Conservation (phyloP, 805 yeast species). For the Yamadazyma tumulicola region DNA sequence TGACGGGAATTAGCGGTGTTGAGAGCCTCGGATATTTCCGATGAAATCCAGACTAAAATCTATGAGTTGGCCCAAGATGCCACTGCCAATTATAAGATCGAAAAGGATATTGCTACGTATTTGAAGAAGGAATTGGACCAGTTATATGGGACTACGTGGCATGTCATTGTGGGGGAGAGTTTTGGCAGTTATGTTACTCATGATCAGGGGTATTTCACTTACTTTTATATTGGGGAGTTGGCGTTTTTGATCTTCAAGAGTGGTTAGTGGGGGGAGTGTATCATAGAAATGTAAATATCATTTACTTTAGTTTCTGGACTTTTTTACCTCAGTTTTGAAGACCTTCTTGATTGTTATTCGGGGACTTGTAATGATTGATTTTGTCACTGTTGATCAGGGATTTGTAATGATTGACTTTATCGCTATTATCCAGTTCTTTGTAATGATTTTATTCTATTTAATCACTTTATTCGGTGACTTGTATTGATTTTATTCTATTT, state of each 20-base stretch:
- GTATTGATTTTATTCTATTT: too few species aligned
- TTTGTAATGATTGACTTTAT: too few species aligned
- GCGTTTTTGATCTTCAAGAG: slow-evolving; percentile 73
- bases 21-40: slow-evolving; percentile 44
- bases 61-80: slow-evolving; percentile 47
- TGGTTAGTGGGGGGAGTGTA: too few species aligned
- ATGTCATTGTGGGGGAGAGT: slow-evolving; percentile 73
- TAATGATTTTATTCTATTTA: too few species aligned
- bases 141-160: slow-evolving; percentile 71
- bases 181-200: slow-evolving; percentile 81
- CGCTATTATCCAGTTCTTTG: too few species aligned
- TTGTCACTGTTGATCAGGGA: too few species aligned
- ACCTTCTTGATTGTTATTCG: too few species aligned
- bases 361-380: too few species aligned
- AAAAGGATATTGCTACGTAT: slow-evolving; percentile 62
- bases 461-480: too few species aligned
- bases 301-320: too few species aligned
- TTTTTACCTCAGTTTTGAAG: too few species aligned
- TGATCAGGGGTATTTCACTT: slow-evolving; percentile 68
- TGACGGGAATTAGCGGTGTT: slow-evolving; percentile 32
- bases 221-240: slow-evolving; percentile 64
- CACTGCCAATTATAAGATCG: slow-evolving; percentile 39
- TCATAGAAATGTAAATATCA: too few species aligned
- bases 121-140: slow-evolving; percentile 67
- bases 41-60: slow-evolving; percentile 50